Conservation (phyloP, 192 early-diverging fungal species). For the Backusella liffmaniae region DNA sequence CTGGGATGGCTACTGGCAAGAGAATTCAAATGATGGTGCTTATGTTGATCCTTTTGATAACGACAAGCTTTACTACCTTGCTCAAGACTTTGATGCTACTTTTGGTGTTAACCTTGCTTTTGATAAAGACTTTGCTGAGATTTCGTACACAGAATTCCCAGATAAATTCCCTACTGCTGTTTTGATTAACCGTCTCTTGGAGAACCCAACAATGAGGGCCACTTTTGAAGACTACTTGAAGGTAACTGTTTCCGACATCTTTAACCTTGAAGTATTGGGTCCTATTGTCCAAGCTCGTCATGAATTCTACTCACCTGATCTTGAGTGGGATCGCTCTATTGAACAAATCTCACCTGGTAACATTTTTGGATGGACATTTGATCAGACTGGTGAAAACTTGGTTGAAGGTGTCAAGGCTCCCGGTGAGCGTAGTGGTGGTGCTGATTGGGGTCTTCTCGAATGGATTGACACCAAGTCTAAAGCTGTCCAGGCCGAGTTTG, state of each 20-base stretch:
- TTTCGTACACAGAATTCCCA: slow-evolving; percentile 39
- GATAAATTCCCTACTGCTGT: slow-evolving; percentile 31
- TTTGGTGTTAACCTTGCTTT: slow-evolving; percentile 46
- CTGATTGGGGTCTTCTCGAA: slow-evolving; percentile 39
- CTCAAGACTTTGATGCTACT: slow-evolving; percentile 50
- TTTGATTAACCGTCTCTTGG: slow-evolving; percentile 47
- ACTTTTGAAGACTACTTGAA: slow-evolving; percentile 45
- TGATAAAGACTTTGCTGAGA: slow-evolving; percentile 6
- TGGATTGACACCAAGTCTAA: slow-evolving; percentile 39
- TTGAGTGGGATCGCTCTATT: slow-evolving; percentile 48
- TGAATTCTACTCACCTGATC: slow-evolving; percentile 39
- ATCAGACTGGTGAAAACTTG: slow-evolving; percentile 37
- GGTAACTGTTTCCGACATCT: slow-evolving; percentile 38
- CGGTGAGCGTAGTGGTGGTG: slow-evolving; percentile 30
- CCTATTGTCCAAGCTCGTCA: slow-evolving; percentile 41
- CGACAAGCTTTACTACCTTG: slow-evolving; percentile 41
- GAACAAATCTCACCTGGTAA: slow-evolving; percentile 45
- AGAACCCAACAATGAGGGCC: slow-evolving; percentile 31
- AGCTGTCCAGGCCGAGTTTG: slow-evolving; percentile 21
- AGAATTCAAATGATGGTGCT: slow-evolving; percentile 44
- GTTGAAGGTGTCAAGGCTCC: slow-evolving; percentile 18
- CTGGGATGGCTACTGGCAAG: slow-evolving; percentile 52
- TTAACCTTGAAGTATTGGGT: slow-evolving; percentile 47
- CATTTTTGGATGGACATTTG: slow-evolving; percentile 39
- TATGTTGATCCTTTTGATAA: slow-evolving; percentile 39